phyloP scores from a whole-genome alignment of 768 basidiomycete genomes.

The Tulasnella sp. region DNA sequence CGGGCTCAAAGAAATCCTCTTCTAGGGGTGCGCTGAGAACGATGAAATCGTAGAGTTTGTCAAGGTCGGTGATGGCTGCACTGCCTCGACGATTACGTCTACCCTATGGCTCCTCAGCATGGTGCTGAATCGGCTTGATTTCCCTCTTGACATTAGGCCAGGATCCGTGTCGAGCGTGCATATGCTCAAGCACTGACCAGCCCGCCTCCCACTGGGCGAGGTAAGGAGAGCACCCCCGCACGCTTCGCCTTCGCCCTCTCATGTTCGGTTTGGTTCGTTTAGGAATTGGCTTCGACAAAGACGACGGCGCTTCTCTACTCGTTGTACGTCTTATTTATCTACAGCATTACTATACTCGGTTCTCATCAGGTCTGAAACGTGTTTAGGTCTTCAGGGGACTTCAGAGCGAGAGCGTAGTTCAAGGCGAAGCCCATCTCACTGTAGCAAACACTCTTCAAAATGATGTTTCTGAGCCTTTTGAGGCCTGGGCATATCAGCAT shows the following conservation, averaged over 20 bases:
- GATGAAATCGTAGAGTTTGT: conserved; percentile 80
- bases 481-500: conserved; percentile 71
- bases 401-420: conserved; percentile 62
- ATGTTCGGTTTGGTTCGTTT: conserved; percentile 22
- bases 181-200: conserved; percentile 56
- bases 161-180: conserved; percentile 63
- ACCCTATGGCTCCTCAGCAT: background rate
- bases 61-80: conserved; percentile 47
- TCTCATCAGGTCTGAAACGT: conserved; percentile 73
- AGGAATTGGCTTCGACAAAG: conserved; percentile 67
- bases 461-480: conserved; percentile 75
- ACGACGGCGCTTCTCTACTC: conserved; percentile 79
- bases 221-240: conserved; percentile 38
- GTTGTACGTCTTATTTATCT: conserved; percentile 36
- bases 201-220: conserved; percentile 48
- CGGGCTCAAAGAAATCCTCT: no score
- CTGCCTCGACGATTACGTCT: background rate
- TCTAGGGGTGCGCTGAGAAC: conserved; percentile 75
- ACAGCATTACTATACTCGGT: conserved; percentile 29
- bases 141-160: conserved; percentile 47
- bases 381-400: conserved; percentile 71
- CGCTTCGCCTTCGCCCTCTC: conserved; percentile 29
- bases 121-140: background rate
- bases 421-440: conserved; percentile 69
- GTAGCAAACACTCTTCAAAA: conserved; percentile 71